Evolutionary conservation across 108 stramenopile species (phyloP).

Genomic region (Epithemia pelagica): DNA sequence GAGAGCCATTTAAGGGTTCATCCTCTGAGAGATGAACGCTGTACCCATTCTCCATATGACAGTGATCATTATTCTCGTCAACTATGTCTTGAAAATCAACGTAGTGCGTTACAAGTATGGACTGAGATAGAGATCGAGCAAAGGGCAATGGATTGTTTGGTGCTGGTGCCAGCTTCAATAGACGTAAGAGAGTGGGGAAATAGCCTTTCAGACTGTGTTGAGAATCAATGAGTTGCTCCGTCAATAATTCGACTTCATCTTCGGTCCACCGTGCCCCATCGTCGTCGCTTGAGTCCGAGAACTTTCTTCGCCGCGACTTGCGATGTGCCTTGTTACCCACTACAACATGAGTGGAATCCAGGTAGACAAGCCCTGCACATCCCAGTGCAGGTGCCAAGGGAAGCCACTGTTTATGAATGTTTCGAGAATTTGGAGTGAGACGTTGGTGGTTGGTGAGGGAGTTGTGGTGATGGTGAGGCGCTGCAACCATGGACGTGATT

Average conservation of each 20-base stretch:
- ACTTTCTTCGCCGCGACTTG: not conserved
- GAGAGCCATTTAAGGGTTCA: too few relatives aligned
- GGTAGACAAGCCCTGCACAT: constrained; percentile 30
- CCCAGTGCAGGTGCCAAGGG: constrained; percentile 47
- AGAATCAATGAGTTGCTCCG: not conserved
- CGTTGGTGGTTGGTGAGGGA: constrained; percentile 16
- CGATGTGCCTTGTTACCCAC: constrained; percentile 4
- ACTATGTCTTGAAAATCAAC: constrained; percentile 1
- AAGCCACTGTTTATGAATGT: constrained; percentile 44
- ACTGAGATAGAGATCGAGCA: constrained; percentile 20
- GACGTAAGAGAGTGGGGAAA: not conserved
- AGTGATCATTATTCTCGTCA: not conserved
- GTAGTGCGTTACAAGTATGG: constrained; percentile 35
- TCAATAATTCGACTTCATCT: constrained; percentile 3
- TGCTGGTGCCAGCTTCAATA: constrained; percentile 1
- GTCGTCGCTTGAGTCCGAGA: not conserved
- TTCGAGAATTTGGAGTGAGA: constrained; percentile 51
- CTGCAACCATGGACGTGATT: constrained; percentile 8
- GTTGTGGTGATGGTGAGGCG: not conserved
- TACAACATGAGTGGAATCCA: constrained; percentile 13
- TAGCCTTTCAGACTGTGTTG: not conserved
- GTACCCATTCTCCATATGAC: not conserved
- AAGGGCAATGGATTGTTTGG: constrained; percentile 7
- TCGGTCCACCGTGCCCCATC: not conserved
- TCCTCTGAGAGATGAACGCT: too few relatives aligned